These are phyloP conservation scores for Lactifluus volemus DNA, from an alignment of 768 basidiomycete genomes.

Conservation along the genomic window DNA sequence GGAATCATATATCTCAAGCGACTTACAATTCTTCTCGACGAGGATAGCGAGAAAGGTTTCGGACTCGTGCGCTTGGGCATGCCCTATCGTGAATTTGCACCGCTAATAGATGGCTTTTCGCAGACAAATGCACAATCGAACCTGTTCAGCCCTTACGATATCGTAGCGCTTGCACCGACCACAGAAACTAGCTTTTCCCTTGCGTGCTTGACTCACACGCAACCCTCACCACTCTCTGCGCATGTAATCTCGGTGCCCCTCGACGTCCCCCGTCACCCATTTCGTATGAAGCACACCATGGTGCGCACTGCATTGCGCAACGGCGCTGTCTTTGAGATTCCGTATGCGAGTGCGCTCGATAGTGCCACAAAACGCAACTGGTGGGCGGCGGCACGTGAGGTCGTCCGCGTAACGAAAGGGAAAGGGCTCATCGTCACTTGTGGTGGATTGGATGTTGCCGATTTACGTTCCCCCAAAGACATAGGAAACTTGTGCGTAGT, in stretches of 20 bases:
- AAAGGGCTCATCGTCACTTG: conserved; percentile 67
- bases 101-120: neutral
- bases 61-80: conserved; percentile 48
- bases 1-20: conserved; percentile 65
- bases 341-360: conserved; percentile 65
- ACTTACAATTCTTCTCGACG: conserved; percentile 71
- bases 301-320: conserved; percentile 74
- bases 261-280: conserved; percentile 68
- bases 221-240: conserved; percentile 66
- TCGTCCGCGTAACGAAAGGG: conserved; percentile 73
- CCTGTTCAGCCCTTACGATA: conserved; percentile 59
- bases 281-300: conserved; percentile 75
- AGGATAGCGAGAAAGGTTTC: conserved; percentile 81
- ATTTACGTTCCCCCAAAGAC: conserved; percentile 65
- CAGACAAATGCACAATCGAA: conserved; percentile 66
- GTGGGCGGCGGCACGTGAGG: conserved; percentile 75
- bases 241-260: conserved; percentile 78
- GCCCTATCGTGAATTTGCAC: neutral
- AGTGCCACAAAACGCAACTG: conserved; percentile 61
- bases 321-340: conserved; percentile 76
- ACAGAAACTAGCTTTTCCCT: conserved; percentile 63
- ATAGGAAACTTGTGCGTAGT: conserved; percentile 57
- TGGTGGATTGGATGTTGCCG: conserved; percentile 50
- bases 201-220: conserved; percentile 72
- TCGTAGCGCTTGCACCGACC: conserved; percentile 69